These are phyloP conservation scores for Backusella psychrophila DNA, from an alignment of 192 early-diverging fungal genomes.

Conservation along the genomic window DNA sequence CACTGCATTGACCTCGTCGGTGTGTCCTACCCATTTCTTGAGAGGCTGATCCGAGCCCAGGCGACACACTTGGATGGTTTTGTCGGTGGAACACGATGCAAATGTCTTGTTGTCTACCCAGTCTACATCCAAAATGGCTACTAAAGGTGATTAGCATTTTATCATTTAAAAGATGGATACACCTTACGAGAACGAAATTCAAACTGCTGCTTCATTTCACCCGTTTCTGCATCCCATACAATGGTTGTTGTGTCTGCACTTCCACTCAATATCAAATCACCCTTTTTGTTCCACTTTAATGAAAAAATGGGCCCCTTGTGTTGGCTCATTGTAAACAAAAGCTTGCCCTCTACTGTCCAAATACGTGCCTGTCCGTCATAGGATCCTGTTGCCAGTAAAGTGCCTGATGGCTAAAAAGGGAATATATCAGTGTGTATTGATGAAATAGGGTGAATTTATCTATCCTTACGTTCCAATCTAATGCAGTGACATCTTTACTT, in stretches of 20 bases:
- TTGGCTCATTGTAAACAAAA: constrained; percentile 47
- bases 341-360: constrained; percentile 68
- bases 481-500: constrained; percentile 74
- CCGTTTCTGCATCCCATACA: constrained; percentile 82
- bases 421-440: not conserved
- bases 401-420: constrained; percentile 62
- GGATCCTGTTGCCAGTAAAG: constrained; percentile 78
- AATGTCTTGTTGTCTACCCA: constrained; percentile 93
- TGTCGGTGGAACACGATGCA: constrained; percentile 85
- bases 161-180: too few relatives aligned
- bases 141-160: constrained; percentile 13
- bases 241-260: constrained; percentile 78
- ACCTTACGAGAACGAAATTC: constrained; percentile 57
- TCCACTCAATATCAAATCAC: constrained; percentile 70
- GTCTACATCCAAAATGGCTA: constrained; percentile 80
- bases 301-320: constrained; percentile 83
- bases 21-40: constrained; percentile 77
- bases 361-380: constrained; percentile 83
- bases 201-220: constrained; percentile 72
- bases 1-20: constrained; percentile 76
- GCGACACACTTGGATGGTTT: constrained; percentile 76
- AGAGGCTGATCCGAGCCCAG: constrained; percentile 69
- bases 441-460: too few relatives aligned
- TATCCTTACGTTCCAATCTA: constrained; percentile 80
- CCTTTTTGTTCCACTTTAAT: constrained; percentile 83